A percentile compares a stretch with the other conserved stretches of the same genome.
phyloP scores from a whole-genome alignment of 2,329 filamentous ascomycete genomes.

The Ustilaginoidea virens region DNA sequence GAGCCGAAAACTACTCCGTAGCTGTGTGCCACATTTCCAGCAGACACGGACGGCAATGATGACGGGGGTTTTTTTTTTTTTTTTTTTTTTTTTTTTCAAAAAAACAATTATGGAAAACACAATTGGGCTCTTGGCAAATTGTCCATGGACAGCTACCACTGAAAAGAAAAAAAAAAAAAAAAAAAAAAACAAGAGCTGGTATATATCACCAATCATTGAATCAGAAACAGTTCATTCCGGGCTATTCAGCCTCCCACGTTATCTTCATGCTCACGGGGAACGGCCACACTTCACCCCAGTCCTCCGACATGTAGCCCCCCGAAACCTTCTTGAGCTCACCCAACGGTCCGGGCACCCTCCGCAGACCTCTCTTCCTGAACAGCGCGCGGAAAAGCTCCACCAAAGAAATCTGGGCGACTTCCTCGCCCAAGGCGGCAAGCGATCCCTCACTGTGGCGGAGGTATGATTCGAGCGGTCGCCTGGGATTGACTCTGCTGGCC shows the following conservation, averaged over 20 bases:
- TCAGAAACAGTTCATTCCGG: background rate
- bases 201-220: background rate
- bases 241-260: conserved; percentile 24
- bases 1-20: too few relatives aligned
- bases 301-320: conserved; percentile 48
- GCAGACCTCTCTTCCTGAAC: conserved; percentile 43
- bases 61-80: background rate
- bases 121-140: too few relatives aligned
- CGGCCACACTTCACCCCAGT: conserved; percentile 36
- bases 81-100: background rate
- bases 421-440: conserved; percentile 45
- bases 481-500: conserved; percentile 44
- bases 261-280: conserved; percentile 40
- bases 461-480: conserved; percentile 48
- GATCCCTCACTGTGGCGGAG: conserved; percentile 48
- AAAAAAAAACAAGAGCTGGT: background rate
- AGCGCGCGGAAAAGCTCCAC: conserved; percentile 53
- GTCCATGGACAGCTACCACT: background rate
- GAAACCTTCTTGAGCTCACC: conserved; percentile 53
- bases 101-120: background rate
- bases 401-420: conserved; percentile 44
- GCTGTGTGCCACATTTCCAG: too few relatives aligned
- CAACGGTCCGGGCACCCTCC: conserved; percentile 45
- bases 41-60: too few relatives aligned
- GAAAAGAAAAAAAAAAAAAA: background rate